Evolutionary conservation across 352 stramenopile species (phyloP), one percentile per base, ranked within the genome.

Genomic region (Albugo laibachii): DNA sequence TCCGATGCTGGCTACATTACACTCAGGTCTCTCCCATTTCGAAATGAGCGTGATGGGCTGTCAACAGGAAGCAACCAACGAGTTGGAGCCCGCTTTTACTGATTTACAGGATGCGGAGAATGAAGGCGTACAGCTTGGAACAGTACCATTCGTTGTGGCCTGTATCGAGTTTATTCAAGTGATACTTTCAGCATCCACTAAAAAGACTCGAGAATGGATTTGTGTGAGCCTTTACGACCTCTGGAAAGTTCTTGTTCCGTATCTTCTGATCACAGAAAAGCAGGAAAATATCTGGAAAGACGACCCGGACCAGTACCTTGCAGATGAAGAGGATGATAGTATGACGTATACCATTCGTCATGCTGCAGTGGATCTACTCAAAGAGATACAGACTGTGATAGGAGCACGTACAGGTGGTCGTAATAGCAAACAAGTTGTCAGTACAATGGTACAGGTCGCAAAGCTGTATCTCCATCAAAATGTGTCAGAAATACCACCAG

Each of bases 291-390:
- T 62, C 36, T 89, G 77, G 77, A 55, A 72, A 27, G 77, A 85
- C 13, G 69, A 86, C 43, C 69, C 77, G 27, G 86, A 89, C 58
- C 77, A 83, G 55, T 89, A 86, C 53, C 65, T 89, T 13, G 73
- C 73, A 0, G 77, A 89, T 41, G 77, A 89, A 58, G 77, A 89
- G 49, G 77, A 89, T 52, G 71, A 86, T 46, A 83, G 71, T 34
- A 51, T 83, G n/a, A 54, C 69, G 40, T 83, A 83, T 55, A 86
- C 72, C 50, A 65, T 86, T 13, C 77, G 77, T 24, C 85, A 80
- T 40, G 69, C 70, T 41, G 73, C 65, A 19, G 71, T 59, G 0
- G 73, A 86, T 37, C 49, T 89, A 14, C 50, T 89, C 0, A 55
- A 54, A 0, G 73, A 86, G 55, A 41, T 86, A 4, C 73, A 89